Base-by-base conservation (phyloP, 148 eudicot genomes). In the Camellia granthamiana region DNA sequence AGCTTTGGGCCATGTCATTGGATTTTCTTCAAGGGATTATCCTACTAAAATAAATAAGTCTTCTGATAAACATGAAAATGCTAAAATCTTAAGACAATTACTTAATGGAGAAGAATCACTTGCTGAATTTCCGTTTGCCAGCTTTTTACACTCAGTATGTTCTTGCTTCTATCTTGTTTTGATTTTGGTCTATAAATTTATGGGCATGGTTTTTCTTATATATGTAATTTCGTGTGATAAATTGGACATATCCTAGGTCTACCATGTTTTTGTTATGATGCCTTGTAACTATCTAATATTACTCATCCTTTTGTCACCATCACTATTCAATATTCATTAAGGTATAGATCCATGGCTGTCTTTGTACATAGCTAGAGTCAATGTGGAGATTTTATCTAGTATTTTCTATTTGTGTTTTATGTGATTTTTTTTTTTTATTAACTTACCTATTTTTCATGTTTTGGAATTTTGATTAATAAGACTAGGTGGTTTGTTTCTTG, bases 41-140 rank as follows among this genome's bases (percentile, higher is more conserved):
- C 38, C 74, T 79, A 74, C 82, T 67, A 84, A 82, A 82, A 85
- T 73, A 60, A 68, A 78, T 59, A 82, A 79, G 77, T 77, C 83
- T 83, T 79, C 86, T 79, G 89, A 74, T 7, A 73, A 30, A 30
- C 38, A 77, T 61, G 85, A 46, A 64, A 76, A 71, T 82, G 76
- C 66, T 60, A 80, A 84, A 71, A 63, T 83, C 49, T 46, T 90
- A 16, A 79, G 78, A 19, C 81, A 85, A 87, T 88, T 96, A 77
- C 82, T 92, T 59, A 81, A 84, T 77, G 98, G 94, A 79, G 95
- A 91, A 78, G 95, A 92, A 86, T 96, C 99, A 69, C 90, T 96
- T 23, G 99, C 99, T 70, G 94, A 91, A 82, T 96, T 96, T 85
- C 99, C 99, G 9, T 91, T 79, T 74, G 91, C 95, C 44, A 91